Conservation (phyloP, 257 asterid genomes). For the Plantago elongata region DNA sequence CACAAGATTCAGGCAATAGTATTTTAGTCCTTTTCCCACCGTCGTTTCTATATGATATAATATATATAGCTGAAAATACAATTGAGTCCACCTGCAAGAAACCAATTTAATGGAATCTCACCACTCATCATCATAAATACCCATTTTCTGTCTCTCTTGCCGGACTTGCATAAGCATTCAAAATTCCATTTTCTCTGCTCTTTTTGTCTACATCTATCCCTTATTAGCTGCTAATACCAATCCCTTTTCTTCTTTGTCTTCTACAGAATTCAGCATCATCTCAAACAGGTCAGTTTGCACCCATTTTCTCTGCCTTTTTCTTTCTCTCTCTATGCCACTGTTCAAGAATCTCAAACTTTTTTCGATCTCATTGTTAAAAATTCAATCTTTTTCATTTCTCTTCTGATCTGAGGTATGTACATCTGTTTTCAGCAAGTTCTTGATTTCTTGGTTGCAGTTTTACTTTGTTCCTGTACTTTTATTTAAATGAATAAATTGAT, state of each 20-base stretch:
- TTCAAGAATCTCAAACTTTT: conserved; percentile 1
- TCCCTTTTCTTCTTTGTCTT: background rate
- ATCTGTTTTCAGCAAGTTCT: background rate
- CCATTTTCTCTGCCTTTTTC: background rate
- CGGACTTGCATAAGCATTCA: background rate
- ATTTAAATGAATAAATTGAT: conserved; percentile 14
- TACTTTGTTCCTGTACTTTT: background rate
- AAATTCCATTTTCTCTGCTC: background rate
- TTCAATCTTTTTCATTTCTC: conserved; percentile 7
- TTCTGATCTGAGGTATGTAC: conserved; percentile 31
- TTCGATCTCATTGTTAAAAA: conserved; percentile 11
- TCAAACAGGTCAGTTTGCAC: background rate
- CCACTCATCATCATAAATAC: no score
- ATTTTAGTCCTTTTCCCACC: no score
- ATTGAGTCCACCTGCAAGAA: no score
- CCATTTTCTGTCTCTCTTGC: conserved; percentile 5
- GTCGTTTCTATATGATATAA: no score
- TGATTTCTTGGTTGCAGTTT: conserved; percentile 15
- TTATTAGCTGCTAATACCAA: background rate
- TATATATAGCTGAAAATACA: no score
- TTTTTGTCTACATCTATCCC: background rate
- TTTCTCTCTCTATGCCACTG: conserved; percentile 8
- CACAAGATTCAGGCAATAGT: no score
- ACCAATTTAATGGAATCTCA: no score
- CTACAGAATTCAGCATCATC: background rate